Conservation (phyloP, 116 monocot genomes). For the Trichopus zeylanicus region DNA sequence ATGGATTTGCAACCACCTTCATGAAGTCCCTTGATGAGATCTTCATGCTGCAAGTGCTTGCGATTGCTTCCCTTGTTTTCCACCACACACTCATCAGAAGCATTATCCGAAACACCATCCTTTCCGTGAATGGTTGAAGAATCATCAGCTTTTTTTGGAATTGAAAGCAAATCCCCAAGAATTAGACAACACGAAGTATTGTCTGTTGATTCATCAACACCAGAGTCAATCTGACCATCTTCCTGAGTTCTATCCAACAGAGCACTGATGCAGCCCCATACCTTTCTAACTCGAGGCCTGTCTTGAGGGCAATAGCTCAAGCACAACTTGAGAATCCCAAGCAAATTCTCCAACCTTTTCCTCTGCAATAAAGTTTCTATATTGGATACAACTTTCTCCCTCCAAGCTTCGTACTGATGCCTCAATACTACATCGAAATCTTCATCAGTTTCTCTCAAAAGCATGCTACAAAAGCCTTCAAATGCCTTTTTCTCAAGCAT, state of each 20-base stretch:
- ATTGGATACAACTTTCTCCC: slow-evolving; percentile 26
- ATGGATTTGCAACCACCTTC: slow-evolving; percentile 20
- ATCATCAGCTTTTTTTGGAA: not conserved
- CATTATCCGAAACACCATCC: not conserved
- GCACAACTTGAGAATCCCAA: slow-evolving; percentile 32
- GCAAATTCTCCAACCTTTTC: slow-evolving; percentile 33
- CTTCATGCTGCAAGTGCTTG: slow-evolving; percentile 19
- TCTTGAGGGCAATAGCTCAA: slow-evolving; percentile 40
- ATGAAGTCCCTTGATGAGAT: slow-evolving; percentile 7
- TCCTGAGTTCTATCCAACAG: slow-evolving; percentile 11
- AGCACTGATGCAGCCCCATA: slow-evolving; percentile 47
- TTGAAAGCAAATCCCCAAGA: slow-evolving; percentile 22
- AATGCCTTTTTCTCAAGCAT: slow-evolving; percentile 16
- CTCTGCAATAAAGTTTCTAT: slow-evolving; percentile 26
- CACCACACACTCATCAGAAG: not conserved
- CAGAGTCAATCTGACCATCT: slow-evolving; percentile 15
- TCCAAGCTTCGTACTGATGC: slow-evolving; percentile 41
- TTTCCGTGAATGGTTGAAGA: not conserved
- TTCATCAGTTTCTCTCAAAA: not conserved
- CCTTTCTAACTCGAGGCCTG: slow-evolving; percentile 47
- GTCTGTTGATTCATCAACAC: slow-evolving; percentile 16
- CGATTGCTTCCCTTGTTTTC: slow-evolving; percentile 6
- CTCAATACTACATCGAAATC: slow-evolving; percentile 8
- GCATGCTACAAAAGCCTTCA: slow-evolving; percentile 3
- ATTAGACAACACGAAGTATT: slow-evolving; percentile 35